These are phyloP conservation scores for Haplosporangium sp. DNA, from an alignment of 371 early-diverging fungal species.

Conservation along the genomic window DNA sequence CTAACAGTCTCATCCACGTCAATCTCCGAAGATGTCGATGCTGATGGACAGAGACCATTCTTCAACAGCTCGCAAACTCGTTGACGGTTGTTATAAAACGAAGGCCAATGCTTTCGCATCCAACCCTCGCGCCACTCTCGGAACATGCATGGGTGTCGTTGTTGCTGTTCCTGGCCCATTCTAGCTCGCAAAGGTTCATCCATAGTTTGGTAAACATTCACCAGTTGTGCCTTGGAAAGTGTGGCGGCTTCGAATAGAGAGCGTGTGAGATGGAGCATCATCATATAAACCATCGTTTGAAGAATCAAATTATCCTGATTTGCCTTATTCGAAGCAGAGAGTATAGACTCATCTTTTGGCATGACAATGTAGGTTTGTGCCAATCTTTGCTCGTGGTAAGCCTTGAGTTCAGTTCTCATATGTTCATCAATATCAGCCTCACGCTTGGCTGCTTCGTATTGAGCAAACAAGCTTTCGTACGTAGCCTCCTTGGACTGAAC, in stretches of 20 bases:
- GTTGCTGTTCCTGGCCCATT: conserved; percentile 34
- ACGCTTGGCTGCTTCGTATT: conserved; percentile 26
- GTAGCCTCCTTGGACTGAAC: conserved; percentile 22
- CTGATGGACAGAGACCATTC: conserved; percentile 18
- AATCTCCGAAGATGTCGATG: conserved; percentile 3
- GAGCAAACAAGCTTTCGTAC: conserved; percentile 23
- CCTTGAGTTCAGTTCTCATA: conserved; percentile 41
- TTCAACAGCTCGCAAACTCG: conserved; percentile 41
- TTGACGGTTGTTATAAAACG: conserved; percentile 50
- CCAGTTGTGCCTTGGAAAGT: conserved; percentile 36
- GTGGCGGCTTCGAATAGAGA: conserved; percentile 46
- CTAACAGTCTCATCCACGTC: conserved; percentile 36
- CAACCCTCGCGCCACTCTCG: conserved; percentile 47
- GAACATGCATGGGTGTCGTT: conserved; percentile 26
- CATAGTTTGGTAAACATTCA: conserved; percentile 39
- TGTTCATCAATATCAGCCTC: conserved; percentile 44
- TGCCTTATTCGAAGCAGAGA: conserved; percentile 13
- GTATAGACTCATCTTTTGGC: conserved; percentile 23
- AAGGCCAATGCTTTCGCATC: conserved; percentile 45
- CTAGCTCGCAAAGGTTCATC: conserved; percentile 35
- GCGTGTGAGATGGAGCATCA: conserved; percentile 49
- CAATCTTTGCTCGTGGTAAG: conserved; percentile 34
- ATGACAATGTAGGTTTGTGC: conserved; percentile 38
- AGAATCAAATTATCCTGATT: conserved; percentile 27
- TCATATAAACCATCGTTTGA: conserved; percentile 50